Base-by-base conservation (phyloP, 2,329 filamentous ascomycete species). In the Sarocladium kiliense region DNA sequence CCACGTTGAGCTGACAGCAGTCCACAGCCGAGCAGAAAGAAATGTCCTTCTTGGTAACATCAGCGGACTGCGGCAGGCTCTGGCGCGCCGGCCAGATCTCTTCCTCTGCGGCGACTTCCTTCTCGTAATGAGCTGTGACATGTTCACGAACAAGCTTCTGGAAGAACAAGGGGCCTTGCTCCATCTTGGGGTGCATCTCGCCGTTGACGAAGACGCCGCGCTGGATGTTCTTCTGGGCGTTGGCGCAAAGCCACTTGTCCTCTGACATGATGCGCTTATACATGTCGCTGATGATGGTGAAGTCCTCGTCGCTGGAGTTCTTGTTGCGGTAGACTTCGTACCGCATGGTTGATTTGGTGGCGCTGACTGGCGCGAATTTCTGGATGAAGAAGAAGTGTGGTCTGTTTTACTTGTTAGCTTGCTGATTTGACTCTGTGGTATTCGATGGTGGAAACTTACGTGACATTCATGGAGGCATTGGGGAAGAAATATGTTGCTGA, bases 211-310 rank as follows among this genome's bases (percentile, higher is more conserved):
- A 80, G 19, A 79, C 70, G 1, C 77, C 77, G 1, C 71, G 68
- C 56, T 77, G 74, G 58, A 81, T 67, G 64, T 81, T 81, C 57
- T 70, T 66, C 59, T 80, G 77, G 1, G 77, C 73, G 1, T 66
- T 68, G 51, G 76, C 68, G 63, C 77, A 80, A 0, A 81, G 71
- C 0, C 71, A 66, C 59, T 80, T 79, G 65, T 81, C 78, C 58
- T 81, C 78, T 12, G 64, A 64, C 65, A 80, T 74, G 55, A 81
- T 72, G 53, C 76, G 76, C 59, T 77, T 76, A 68, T 78, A 81
- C 54, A 79, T 76, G 3, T 71, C 65, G 63, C 71, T 72, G 56
- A 79, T 73, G 2, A 68, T 65, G 5, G 69, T 61, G 59, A 81
- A 80, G 27, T 76, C 71, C 32, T 75, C 72, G 14, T 78, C 72